These are phyloP conservation scores for Rugonectria rugulosa DNA, from an alignment of 2,329 filamentous ascomycete species.

Conservation along the genomic window DNA sequence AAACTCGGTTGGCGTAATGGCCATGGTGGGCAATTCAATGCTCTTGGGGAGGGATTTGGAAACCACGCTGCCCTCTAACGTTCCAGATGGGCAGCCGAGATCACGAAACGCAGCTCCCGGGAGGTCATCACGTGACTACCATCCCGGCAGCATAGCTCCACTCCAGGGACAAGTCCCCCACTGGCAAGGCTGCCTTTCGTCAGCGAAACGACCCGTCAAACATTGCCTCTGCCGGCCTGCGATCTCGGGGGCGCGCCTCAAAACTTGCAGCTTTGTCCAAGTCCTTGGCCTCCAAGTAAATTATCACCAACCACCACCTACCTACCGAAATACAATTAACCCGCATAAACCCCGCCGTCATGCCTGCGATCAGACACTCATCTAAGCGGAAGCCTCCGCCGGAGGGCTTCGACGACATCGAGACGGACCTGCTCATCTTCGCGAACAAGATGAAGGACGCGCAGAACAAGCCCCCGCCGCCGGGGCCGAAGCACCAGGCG, in stretches of 20 bases:
- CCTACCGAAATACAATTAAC: no score
- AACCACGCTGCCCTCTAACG: constrained; percentile 42
- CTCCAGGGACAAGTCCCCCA: constrained; percentile 31
- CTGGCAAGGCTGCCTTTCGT: constrained; percentile 31
- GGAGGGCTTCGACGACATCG: constrained; percentile 87
- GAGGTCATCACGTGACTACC: constrained; percentile 39
- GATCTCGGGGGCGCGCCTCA: no score
- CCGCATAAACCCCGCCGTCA: constrained; percentile 44
- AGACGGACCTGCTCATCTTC: constrained; percentile 86
- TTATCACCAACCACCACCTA: not conserved
- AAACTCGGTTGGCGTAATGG: constrained; percentile 93
- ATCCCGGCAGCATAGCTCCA: constrained; percentile 23
- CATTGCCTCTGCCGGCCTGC: constrained; percentile 3
- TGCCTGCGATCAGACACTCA: constrained; percentile 80
- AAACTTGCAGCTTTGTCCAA: not conserved
- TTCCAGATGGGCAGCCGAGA: constrained; percentile 40
- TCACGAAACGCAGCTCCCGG: constrained; percentile 34
- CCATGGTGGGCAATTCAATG: constrained; percentile 67
- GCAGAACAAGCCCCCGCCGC: constrained; percentile 85
- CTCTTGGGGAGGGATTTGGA: constrained; percentile 38
- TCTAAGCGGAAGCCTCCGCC: constrained; percentile 84
- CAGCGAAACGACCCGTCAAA: constrained; percentile 24
- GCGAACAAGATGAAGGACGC: constrained; percentile 94
- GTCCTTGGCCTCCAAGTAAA: not conserved
- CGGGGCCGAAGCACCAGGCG: constrained; percentile 84